Percentiles rank a stretch among this genome's conserved stretches.
Conservation (phyloP, 768 basidiomycete species). For the Panaeolus papilionaceus region DNA sequence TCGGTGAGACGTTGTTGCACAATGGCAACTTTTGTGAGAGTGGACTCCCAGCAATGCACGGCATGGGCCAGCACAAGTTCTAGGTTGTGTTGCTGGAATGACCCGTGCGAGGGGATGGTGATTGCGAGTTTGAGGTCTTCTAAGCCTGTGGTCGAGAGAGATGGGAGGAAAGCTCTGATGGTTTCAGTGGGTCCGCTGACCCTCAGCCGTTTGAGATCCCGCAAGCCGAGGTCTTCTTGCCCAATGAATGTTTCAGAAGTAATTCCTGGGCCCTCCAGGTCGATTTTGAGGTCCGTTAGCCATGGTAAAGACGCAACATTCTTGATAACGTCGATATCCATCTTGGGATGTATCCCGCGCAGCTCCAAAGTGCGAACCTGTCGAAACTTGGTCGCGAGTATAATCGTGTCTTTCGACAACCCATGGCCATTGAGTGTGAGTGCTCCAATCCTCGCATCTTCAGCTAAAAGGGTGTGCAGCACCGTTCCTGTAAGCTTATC, state of each 20-base stretch:
- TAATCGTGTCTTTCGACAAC: slow-evolving; percentile 34
- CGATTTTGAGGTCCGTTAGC: slow-evolving; percentile 33
- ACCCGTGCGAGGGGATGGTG: slow-evolving; percentile 20
- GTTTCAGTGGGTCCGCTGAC: slow-evolving; percentile 33
- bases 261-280: slow-evolving; percentile 30
- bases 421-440: slow-evolving; percentile 32
- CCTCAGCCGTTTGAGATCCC: slow-evolving; percentile 32
- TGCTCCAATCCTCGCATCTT: slow-evolving; percentile 25
- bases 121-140: slow-evolving; percentile 28
- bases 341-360: slow-evolving; percentile 32
- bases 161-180: slow-evolving; percentile 30
- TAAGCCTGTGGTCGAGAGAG: slow-evolving; percentile 28
- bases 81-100: slow-evolving; percentile 6
- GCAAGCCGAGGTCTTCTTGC: slow-evolving; percentile 33
- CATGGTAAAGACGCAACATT: slow-evolving; percentile 31
- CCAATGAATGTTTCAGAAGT: slow-evolving; percentile 1
- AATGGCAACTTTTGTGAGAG: slow-evolving; percentile 32
- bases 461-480: slow-evolving; percentile 33
- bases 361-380: slow-evolving; percentile 32
- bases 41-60: slow-evolving; percentile 30
- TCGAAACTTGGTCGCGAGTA: slow-evolving; percentile 29
- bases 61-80: slow-evolving; percentile 29
- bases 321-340: slow-evolving; percentile 31
- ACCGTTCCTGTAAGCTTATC: slow-evolving; percentile 41
- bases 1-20: slow-evolving; percentile 29